A percentile compares a stretch with the other conserved stretches of the same genome.
Evolutionary conservation across 331 rosid genomes (phyloP).

Genomic region (Acacia concinna): DNA sequence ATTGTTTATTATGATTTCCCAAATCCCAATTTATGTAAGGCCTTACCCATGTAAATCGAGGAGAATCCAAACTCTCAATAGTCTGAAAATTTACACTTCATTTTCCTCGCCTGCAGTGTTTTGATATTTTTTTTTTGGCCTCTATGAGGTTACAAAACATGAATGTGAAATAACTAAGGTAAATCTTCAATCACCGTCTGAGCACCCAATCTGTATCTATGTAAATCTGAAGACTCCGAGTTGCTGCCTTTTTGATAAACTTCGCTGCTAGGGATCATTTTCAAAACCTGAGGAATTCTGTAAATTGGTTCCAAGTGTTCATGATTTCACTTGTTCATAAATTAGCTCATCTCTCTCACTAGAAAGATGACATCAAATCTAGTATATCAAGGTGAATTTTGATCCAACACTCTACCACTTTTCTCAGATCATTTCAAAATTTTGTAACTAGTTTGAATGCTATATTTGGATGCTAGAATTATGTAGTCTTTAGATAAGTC

Average conservation of each 20-base stretch:
- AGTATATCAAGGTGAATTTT: not conserved
- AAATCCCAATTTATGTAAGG: not conserved
- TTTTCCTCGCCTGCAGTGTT: not conserved
- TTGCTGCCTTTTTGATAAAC: not conserved
- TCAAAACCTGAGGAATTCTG: not conserved
- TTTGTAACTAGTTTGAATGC: not conserved
- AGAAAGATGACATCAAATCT: not conserved
- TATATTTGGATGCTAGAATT: not conserved
- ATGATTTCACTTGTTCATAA: not conserved
- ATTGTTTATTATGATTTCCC: not conserved
- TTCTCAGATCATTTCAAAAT: not conserved
- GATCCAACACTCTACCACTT: not conserved
- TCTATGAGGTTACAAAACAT: not conserved
- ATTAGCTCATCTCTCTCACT: not conserved
- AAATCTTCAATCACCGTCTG: not conserved
- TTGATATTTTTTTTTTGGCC: too few species aligned
- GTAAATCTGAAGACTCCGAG: not conserved
- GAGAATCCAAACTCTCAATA: not conserved
- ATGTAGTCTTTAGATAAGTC: not conserved
- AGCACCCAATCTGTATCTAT: not conserved
- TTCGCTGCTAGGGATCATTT: not conserved
- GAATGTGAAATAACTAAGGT: not conserved
- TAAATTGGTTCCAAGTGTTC: not conserved
- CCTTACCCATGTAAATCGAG: not conserved
- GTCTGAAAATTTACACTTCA: not conserved